These are phyloP conservation scores for Ambrosia artemisiifolia DNA, from an alignment of 129 eudicot genomes.

Conservation along the genomic window DNA sequence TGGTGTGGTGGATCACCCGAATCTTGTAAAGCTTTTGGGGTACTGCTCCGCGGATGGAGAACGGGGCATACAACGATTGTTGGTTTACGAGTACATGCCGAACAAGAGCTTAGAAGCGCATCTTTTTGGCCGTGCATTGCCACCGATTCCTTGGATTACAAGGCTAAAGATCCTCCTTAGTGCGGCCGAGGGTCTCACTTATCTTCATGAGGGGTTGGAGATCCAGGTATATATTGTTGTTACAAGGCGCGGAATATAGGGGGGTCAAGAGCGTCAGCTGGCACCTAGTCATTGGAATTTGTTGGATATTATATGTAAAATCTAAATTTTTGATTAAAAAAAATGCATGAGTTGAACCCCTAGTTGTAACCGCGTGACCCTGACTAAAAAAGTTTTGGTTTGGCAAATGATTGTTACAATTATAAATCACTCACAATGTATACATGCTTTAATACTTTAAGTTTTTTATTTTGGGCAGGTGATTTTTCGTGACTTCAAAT, in stretches of 20 bases:
- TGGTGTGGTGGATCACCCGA: constrained; percentile 72
- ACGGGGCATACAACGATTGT: constrained; percentile 68
- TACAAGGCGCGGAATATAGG: too few species aligned
- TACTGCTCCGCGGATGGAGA: constrained; percentile 75
- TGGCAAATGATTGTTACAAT: neutral
- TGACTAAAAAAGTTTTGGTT: too few species aligned
- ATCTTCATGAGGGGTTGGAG: constrained; percentile 70
- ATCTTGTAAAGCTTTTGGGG: constrained; percentile 83
- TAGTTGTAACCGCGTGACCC: too few species aligned
- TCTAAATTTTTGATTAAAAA: too few species aligned
- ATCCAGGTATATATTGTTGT: constrained; percentile 44
- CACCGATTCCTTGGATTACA: constrained; percentile 55
- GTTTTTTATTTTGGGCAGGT: constrained; percentile 34
- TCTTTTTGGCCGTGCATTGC: constrained; percentile 48
- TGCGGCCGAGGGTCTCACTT: constrained; percentile 75
- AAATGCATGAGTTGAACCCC: too few species aligned
- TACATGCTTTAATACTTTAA: neutral
- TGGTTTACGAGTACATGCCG: constrained; percentile 74
- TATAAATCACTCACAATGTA: neutral
- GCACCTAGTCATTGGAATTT: too few species aligned
- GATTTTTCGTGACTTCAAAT: constrained; percentile 77
- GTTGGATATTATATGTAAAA: too few species aligned
- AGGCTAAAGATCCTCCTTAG: constrained; percentile 64
- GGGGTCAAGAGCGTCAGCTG: too few species aligned
- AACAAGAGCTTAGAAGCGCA: constrained; percentile 80